A percentile compares a stretch with the other conserved stretches of the same genome.
Conservation (phyloP, 257 asterid genomes). For the Oldenlandia corymbosa region DNA sequence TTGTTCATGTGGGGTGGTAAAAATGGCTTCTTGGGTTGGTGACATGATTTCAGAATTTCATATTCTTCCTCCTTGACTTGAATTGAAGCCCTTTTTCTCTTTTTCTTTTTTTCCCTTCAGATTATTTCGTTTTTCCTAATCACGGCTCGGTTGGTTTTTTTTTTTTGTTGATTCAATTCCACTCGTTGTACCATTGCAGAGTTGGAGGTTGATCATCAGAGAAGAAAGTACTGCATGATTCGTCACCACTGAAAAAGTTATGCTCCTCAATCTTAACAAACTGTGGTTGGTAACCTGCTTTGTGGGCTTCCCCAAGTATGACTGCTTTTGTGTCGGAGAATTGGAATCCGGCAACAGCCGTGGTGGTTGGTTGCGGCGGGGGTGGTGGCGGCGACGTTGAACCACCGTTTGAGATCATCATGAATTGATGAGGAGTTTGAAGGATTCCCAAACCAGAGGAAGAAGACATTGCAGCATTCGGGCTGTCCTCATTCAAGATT, state of each 20-base stretch:
- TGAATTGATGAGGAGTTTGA: conserved; percentile 23
- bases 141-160: background rate
- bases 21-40: background rate
- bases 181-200: conserved; percentile 74
- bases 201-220: conserved; percentile 83
- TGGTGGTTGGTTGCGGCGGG: too few relatives aligned
- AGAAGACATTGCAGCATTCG: conserved; percentile 45
- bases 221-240: conserved; percentile 64
- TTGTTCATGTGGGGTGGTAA: too few relatives aligned
- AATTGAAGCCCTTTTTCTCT: background rate
- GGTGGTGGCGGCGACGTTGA: too few relatives aligned
- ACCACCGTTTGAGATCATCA: conserved; percentile 22
- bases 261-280: conserved; percentile 79
- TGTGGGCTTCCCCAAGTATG: conserved; percentile 42
- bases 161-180: conserved; percentile 42
- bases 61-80: background rate
- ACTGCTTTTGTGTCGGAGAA: conserved; percentile 26
- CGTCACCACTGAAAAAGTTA: conserved; percentile 64
- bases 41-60: background rate
- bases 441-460: conserved; percentile 32
- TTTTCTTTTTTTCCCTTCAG: background rate
- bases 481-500: conserved; percentile 63
- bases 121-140: too few relatives aligned
- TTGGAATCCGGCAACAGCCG: conserved; percentile 17
- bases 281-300: conserved; percentile 39